These are phyloP conservation scores for Colletotrichum sp. DNA, from an alignment of 2,329 filamentous ascomycete genomes.

Conservation along the genomic window DNA sequence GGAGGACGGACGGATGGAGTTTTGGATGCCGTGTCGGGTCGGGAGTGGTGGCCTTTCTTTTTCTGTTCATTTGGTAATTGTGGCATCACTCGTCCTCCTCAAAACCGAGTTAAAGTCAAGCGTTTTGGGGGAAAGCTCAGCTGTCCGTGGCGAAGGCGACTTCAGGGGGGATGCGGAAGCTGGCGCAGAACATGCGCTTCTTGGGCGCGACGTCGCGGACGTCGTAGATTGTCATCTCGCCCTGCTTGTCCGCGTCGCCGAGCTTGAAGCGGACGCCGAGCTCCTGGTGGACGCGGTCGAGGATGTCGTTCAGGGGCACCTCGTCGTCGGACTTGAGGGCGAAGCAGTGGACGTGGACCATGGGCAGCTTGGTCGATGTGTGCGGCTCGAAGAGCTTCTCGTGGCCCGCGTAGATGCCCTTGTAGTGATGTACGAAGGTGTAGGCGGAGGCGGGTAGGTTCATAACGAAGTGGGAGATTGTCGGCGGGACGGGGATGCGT, in stretches of 20 bases:
- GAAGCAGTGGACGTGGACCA: slow-evolving; percentile 96
- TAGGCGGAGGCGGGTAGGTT: slow-evolving; percentile 92
- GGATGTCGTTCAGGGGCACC: slow-evolving; percentile 59
- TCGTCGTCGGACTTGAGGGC: slow-evolving; percentile 81
- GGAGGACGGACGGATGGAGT: neutral
- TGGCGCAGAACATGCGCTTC: slow-evolving; percentile 97
- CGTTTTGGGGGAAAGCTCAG: neutral
- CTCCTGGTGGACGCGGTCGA: slow-evolving; percentile 43
- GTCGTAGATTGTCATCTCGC: slow-evolving; percentile 64
- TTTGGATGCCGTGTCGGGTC: neutral
- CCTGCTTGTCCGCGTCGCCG: slow-evolving; percentile 51
- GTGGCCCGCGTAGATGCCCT: slow-evolving; percentile 78
- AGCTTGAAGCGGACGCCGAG: slow-evolving; percentile 45
- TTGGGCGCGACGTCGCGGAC: slow-evolving; percentile 90
- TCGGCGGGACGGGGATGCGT: slow-evolving; percentile 66
- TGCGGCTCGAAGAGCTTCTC: slow-evolving; percentile 69
- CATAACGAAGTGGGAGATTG: slow-evolving; percentile 96
- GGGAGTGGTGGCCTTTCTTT: neutral
- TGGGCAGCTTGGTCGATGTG: slow-evolving; percentile 68
- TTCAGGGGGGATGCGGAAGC: slow-evolving; percentile 81
- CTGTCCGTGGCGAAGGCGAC: slow-evolving; percentile 72
- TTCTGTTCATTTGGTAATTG: neutral
- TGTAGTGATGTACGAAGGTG: slow-evolving; percentile 78
- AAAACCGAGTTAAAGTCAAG: neutral
- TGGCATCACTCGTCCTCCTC: neutral